Evolutionary conservation across 2,329 filamentous ascomycete species (phyloP).

Genomic region (Aureobasidium subglaciale): DNA sequence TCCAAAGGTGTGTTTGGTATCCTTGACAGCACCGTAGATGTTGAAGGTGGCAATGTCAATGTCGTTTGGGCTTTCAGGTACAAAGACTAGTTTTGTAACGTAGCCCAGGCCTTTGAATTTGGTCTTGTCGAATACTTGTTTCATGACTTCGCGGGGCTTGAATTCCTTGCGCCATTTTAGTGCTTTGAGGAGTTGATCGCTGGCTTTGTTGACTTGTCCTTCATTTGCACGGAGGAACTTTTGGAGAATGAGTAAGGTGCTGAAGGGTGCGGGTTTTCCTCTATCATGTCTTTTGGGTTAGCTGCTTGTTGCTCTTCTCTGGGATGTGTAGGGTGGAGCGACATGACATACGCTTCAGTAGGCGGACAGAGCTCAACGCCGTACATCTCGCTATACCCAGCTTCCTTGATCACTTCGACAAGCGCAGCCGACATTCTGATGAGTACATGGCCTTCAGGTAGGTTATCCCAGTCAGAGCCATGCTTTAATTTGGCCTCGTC

Average conservation of each 20-base stretch:
- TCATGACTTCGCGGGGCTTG: constrained; percentile 59
- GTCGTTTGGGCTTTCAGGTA: constrained; percentile 45
- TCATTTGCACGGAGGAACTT: constrained; percentile 92
- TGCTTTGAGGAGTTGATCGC: constrained; percentile 70
- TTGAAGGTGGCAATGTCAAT: constrained; percentile 80
- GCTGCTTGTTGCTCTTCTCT: neutral
- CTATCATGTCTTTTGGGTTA: neutral
- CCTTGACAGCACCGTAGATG: constrained; percentile 81
- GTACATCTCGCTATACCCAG: constrained; percentile 74
- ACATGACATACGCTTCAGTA: constrained; percentile 20
- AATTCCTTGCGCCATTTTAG: constrained; percentile 76
- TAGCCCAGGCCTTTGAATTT: constrained; percentile 78
- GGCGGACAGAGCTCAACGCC: constrained; percentile 57
- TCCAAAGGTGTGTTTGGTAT: constrained; percentile 73
- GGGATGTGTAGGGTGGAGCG: constrained; percentile 24
- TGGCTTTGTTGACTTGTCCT: constrained; percentile 64
- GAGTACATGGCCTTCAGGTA: constrained; percentile 23
- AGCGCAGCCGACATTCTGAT: constrained; percentile 53
- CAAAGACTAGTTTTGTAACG: constrained; percentile 61
- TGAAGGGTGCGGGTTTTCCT: constrained; percentile 44
- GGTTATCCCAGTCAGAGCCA: constrained; percentile 19
- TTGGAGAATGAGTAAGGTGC: constrained; percentile 76
- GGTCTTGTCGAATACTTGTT: constrained; percentile 53
- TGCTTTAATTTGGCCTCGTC: neutral
- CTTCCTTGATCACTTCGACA: constrained; percentile 48